Conservation (phyloP, 2,329 filamentous ascomycete genomes). For the Ceratocystis papillata region DNA sequence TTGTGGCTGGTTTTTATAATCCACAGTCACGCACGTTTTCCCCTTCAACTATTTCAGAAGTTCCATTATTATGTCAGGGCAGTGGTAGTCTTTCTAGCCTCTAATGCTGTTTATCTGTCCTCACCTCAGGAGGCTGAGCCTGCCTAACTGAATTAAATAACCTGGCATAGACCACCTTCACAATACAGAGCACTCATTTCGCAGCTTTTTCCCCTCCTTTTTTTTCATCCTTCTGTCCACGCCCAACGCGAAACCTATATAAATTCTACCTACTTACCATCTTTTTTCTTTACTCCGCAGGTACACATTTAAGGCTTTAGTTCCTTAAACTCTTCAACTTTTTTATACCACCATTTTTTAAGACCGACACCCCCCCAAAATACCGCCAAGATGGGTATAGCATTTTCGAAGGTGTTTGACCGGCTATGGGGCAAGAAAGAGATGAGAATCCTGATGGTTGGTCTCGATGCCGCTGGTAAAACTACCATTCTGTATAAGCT, state of each 20-base stretch:
- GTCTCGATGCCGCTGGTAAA: slow-evolving; percentile 98
- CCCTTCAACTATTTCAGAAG: neutral
- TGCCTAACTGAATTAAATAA: slow-evolving; percentile 20
- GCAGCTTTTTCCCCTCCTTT: slow-evolving; percentile 9
- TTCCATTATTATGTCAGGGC: neutral
- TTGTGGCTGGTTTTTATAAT: neutral
- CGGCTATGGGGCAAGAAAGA: slow-evolving; percentile 99
- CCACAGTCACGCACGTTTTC: neutral
- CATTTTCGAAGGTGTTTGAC: slow-evolving; percentile 93
- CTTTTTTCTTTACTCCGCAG: neutral
- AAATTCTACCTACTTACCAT: slow-evolving; percentile 11
- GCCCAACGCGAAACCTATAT: slow-evolving; percentile 2
- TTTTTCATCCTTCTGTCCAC: neutral
- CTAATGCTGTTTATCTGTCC: slow-evolving; percentile 24
- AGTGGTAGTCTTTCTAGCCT: neutral
- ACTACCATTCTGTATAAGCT: slow-evolving; percentile 99
- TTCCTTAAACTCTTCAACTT: slow-evolving; percentile 20
- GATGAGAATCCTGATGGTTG: slow-evolving; percentile 99
- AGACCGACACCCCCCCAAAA: slow-evolving; percentile 28
- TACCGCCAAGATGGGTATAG: slow-evolving; percentile 68
- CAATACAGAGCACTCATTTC: slow-evolving; percentile 1
- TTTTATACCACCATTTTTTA: slow-evolving; percentile 20
- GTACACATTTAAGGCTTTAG: slow-evolving; percentile 19
- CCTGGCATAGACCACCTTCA: slow-evolving; percentile 18
- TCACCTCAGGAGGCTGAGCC: slow-evolving; percentile 24